Evolutionary conservation across 2,329 filamentous ascomycete species (phyloP).

Genomic region (Trichophyton simii): DNA sequence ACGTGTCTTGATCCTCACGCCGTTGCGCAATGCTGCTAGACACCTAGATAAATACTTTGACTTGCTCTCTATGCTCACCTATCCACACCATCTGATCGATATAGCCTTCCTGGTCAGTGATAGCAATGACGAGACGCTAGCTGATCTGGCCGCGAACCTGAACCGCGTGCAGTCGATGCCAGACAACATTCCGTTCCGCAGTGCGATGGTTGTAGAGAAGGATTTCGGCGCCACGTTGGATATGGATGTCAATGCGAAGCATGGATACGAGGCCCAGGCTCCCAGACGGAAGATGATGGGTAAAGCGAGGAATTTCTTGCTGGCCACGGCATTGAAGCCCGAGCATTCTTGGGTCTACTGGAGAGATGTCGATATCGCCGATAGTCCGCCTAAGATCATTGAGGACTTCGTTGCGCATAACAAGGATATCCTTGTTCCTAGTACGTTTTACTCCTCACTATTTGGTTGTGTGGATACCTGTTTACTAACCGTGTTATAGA

Average conservation of each 20-base stretch:
- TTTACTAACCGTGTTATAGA: constrained; percentile 42
- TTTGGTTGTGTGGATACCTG: constrained; percentile 9
- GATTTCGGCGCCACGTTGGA: constrained; percentile 64
- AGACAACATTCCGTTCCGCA: constrained; percentile 57
- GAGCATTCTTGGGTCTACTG: constrained; percentile 99
- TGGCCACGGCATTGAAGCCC: constrained; percentile 70
- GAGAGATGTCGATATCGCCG: constrained; percentile 92
- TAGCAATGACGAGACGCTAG: constrained; percentile 78
- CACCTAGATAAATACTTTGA: constrained; percentile 88
- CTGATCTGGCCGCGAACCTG: constrained; percentile 71
- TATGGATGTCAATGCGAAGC: constrained; percentile 70
- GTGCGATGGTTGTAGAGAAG: constrained; percentile 76
- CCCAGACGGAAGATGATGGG: constrained; percentile 85
- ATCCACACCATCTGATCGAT: constrained; percentile 91
- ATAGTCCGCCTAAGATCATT: constrained; percentile 74
- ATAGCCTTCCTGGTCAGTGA: constrained; percentile 90
- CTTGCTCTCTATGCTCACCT: constrained; percentile 75
- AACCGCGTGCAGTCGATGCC: constrained; percentile 73
- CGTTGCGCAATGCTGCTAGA: constrained; percentile 73
- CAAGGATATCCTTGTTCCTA: constrained; percentile 83
- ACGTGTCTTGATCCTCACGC: constrained; percentile 80
- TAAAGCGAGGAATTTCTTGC: constrained; percentile 79
- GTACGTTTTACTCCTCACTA: constrained; percentile 43
- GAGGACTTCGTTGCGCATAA: constrained; percentile 95
- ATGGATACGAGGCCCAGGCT: constrained; percentile 76